Evolutionary conservation across 805 yeast genomes (phyloP).

Genomic region (Sugiyamaella floridensis): DNA sequence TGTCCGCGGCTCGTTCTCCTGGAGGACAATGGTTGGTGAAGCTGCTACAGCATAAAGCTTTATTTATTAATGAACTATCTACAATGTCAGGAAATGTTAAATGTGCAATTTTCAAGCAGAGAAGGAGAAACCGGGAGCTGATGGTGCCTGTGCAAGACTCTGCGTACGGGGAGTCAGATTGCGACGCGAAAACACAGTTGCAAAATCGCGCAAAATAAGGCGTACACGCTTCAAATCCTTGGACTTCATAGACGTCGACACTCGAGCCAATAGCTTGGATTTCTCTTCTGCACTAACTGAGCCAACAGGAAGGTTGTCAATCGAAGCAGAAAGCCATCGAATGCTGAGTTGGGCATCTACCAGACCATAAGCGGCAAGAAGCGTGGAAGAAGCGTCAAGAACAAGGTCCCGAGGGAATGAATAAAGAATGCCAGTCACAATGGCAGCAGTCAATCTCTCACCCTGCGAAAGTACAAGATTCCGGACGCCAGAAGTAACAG

Average conservation of each 20-base stretch:
- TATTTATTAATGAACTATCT: neutral
- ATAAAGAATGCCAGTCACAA: slow-evolving; percentile 62
- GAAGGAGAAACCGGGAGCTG: slow-evolving; percentile 2
- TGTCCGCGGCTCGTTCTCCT: neutral
- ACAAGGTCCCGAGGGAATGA: slow-evolving; percentile 64
- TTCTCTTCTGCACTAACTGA: slow-evolving; percentile 63
- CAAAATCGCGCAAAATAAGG: slow-evolving; percentile 64
- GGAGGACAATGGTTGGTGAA: neutral
- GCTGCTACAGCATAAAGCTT: neutral
- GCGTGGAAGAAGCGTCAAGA: slow-evolving; percentile 67
- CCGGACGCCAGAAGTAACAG: slow-evolving; percentile 44
- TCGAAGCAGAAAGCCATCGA: slow-evolving; percentile 56
- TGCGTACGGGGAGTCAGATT: slow-evolving; percentile 45
- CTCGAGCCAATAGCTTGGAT: slow-evolving; percentile 43
- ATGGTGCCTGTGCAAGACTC: neutral
- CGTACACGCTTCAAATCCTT: slow-evolving; percentile 71
- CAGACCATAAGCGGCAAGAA: slow-evolving; percentile 55
- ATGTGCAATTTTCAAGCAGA: neutral
- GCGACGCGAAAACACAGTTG: slow-evolving; percentile 75
- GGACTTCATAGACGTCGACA: slow-evolving; percentile 34
- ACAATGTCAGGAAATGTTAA: neutral
- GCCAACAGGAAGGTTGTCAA: slow-evolving; percentile 53
- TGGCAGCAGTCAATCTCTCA: slow-evolving; percentile 42
- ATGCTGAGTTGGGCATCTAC: slow-evolving; percentile 36
- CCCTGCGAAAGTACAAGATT: slow-evolving; percentile 47